phyloP scores from a whole-genome alignment of 225 moss, liverwort and hornwort genomes.

The Straminergon stramineum region DNA sequence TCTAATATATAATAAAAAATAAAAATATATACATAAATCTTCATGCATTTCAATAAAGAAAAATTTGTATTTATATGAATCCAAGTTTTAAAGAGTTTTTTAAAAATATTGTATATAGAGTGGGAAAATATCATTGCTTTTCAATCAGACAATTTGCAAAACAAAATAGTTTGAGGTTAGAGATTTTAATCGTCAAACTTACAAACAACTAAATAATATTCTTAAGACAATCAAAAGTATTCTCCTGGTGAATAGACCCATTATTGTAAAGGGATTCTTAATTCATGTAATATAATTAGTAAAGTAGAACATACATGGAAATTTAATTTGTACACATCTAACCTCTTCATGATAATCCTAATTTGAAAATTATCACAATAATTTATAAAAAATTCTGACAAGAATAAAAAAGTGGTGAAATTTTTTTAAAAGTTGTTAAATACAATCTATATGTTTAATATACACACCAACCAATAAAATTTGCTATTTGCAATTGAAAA shows the following conservation, averaged over 20 bases:
- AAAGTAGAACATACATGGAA: too few species aligned
- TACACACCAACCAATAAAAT: too few species aligned
- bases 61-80: background rate
- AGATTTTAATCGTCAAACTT: background rate
- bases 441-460: background rate
- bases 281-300: background rate
- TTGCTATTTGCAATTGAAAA: background rate
- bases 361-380: accelerated
- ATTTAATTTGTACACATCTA: accelerated
- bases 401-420: background rate
- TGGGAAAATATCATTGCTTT: background rate
- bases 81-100: background rate
- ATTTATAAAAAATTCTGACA: accelerated
- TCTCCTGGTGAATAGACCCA: background rate
- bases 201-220: accelerated
- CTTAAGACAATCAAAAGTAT: background rate
- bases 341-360: accelerated
- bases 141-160: background rate
- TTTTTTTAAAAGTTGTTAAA: background rate
- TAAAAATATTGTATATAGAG: background rate
- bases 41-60: background rate
- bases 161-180: background rate
- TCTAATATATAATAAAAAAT: background rate
- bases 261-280: background rate
- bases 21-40: background rate